phyloP scores from a whole-genome alignment of 164 flowering plant genomes.

The Platanus orientalis region DNA sequence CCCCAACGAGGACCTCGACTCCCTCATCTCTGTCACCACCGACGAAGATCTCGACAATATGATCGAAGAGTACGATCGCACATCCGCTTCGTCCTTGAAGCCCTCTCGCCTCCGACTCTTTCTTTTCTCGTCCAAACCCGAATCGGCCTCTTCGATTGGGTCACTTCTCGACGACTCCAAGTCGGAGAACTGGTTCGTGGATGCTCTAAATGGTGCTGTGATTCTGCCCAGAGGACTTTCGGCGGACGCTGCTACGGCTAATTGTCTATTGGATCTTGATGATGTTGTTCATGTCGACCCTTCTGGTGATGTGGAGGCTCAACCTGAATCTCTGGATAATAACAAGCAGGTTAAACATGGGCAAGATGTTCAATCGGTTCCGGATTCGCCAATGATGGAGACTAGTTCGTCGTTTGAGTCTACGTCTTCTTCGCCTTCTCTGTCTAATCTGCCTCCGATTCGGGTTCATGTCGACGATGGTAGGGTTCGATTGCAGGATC shows the following conservation, averaged over 20 bases:
- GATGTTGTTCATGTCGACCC: constrained; percentile 9
- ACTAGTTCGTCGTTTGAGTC: constrained; percentile 73
- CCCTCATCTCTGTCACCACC: no score
- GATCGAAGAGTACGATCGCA: no score
- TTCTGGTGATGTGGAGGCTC: constrained; percentile 1
- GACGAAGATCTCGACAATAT: constrained; percentile 91
- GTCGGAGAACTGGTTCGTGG: constrained; percentile 81
- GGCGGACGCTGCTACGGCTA: constrained; percentile 46
- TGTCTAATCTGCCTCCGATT: constrained; percentile 69
- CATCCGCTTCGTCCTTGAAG: constrained; percentile 19
- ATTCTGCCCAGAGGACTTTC: constrained; percentile 51
- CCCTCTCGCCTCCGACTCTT: constrained; percentile 53
- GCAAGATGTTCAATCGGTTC: constrained; percentile 59
- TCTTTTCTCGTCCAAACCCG: constrained; percentile 55
- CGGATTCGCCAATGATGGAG: constrained; percentile 83
- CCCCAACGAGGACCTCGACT: constrained; percentile 84
- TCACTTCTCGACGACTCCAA: constrained; percentile 64
- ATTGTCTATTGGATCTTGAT: constrained; percentile 51
- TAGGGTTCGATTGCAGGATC: constrained; percentile 25
- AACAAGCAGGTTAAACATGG: constrained; percentile 28
- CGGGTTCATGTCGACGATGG: constrained; percentile 53
- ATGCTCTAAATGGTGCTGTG: constrained; percentile 59
- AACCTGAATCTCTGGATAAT: constrained; percentile 5
- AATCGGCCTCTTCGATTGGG: constrained; percentile 61
- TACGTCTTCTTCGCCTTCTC: constrained; percentile 61